A percentile compares a stretch with the other conserved stretches of the same genome.
These are phyloP conservation scores for Solanum hybrid DNA, from an alignment of 305 asterid species.

Conservation along the genomic window DNA sequence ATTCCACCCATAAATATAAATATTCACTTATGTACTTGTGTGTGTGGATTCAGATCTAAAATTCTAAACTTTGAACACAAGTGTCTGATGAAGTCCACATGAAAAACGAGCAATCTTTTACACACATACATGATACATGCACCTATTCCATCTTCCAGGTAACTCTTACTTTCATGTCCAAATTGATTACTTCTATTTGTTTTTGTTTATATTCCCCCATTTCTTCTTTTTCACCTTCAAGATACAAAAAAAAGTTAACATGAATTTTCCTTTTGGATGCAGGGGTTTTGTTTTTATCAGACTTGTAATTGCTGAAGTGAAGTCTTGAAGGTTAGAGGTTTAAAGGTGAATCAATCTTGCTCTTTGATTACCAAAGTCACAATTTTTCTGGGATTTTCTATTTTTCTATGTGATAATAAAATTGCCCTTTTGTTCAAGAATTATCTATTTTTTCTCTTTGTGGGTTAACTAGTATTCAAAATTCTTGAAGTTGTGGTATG, in stretches of 20 bases:
- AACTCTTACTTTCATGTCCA: not conserved
- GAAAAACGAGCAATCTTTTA: not conserved
- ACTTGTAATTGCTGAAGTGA: not conserved
- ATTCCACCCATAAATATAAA: not conserved
- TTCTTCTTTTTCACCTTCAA: not conserved
- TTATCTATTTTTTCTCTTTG: not conserved
- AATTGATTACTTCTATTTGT: not conserved
- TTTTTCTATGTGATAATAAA: not conserved
- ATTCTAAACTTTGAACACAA: not conserved
- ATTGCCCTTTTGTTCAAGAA: not conserved
- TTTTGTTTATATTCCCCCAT: not conserved
- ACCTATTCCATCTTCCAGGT: not conserved
- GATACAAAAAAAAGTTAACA: not conserved
- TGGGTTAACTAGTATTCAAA: not conserved
- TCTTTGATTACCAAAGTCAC: not conserved
- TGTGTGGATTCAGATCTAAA: conserved; percentile 14
- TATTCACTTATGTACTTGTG: not conserved
- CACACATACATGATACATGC: not conserved
- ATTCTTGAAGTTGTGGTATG: not conserved
- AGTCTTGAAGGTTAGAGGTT: not conserved
- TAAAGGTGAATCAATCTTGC: not conserved
- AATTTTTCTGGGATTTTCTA: not conserved
- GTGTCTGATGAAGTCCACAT: conserved; percentile 10
- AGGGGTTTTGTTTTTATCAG: not conserved
- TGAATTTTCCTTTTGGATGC: not conserved